phyloP scores from a whole-genome alignment of 768 basidiomycete species.

The Melanogaster broomeanus region DNA sequence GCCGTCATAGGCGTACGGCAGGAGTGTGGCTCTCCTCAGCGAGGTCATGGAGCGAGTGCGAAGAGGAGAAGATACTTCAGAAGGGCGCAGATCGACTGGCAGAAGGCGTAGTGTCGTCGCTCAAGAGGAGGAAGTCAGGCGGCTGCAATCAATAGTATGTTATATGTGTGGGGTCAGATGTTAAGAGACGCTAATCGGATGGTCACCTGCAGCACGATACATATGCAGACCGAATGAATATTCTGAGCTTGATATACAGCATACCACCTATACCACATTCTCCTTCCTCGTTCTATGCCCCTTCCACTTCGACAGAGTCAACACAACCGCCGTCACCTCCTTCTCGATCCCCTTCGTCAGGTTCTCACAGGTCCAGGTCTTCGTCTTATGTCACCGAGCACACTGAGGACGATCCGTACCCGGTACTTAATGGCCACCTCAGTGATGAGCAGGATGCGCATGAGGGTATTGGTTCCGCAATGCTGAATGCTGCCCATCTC shows the following conservation, averaged over 20 bases:
- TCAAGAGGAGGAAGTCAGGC: slow-evolving; percentile 85
- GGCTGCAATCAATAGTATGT: slow-evolving; percentile 87
- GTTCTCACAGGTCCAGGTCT: slow-evolving; percentile 52
- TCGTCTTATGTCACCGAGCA: slow-evolving; percentile 44
- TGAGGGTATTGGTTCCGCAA: slow-evolving; percentile 48
- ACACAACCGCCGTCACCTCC: slow-evolving; percentile 40
- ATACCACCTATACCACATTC: slow-evolving; percentile 77
- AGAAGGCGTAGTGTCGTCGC: slow-evolving; percentile 82
- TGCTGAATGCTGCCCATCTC: slow-evolving; percentile 36
- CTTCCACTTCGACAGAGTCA: slow-evolving; percentile 39
- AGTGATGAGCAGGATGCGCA: slow-evolving; percentile 39
- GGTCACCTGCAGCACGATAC: slow-evolving; percentile 74
- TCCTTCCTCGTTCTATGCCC: slow-evolving; percentile 50
- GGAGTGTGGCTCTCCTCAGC: slow-evolving; percentile 81
- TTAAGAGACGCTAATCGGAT: slow-evolving; percentile 14
- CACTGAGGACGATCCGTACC: slow-evolving; percentile 38
- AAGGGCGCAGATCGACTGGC: slow-evolving; percentile 57
- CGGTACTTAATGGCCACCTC: slow-evolving; percentile 18
- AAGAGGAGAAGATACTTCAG: slow-evolving; percentile 80
- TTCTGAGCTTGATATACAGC: slow-evolving; percentile 86
- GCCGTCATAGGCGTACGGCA: slow-evolving; percentile 89
- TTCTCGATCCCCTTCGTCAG: slow-evolving; percentile 40
- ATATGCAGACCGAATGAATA: slow-evolving; percentile 93
- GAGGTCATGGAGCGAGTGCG: slow-evolving; percentile 93
- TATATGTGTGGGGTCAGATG: slow-evolving; percentile 13